Conservation (phyloP, 2,329 filamentous ascomycete genomes). For the Coniochaeta sp. region DNA sequence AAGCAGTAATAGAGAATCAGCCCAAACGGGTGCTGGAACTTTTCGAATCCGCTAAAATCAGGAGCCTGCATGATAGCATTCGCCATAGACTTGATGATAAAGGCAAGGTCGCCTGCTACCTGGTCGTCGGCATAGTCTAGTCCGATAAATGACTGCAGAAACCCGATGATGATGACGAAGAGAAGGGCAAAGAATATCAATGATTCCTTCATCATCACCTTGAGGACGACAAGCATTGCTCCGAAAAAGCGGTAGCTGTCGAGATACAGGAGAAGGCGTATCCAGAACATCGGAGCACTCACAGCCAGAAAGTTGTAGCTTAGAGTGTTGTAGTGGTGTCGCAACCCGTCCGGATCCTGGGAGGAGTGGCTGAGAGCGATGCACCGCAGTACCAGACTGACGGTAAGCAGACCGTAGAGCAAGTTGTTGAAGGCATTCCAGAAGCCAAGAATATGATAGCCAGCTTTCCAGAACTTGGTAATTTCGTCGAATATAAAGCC, state of each 20-base stretch:
- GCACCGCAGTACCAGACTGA: conserved; percentile 73
- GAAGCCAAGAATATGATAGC: conserved; percentile 83
- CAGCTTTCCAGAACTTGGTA: conserved; percentile 89
- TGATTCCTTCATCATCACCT: conserved; percentile 90
- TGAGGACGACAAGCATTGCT: conserved; percentile 93
- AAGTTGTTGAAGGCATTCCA: conserved; percentile 94
- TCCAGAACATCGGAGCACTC: conserved; percentile 95
- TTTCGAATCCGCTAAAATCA: conserved; percentile 82
- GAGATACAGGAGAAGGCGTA: conserved; percentile 81
- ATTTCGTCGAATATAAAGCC: conserved; percentile 86
- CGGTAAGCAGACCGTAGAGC: conserved; percentile 70
- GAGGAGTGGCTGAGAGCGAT: conserved; percentile 61
- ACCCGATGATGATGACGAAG: conserved; percentile 73
- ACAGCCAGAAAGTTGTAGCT: conserved; percentile 95
- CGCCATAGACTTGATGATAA: conserved; percentile 75
- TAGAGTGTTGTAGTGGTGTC: conserved; percentile 64
- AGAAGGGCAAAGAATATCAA: conserved; percentile 95
- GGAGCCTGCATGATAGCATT: conserved; percentile 90
- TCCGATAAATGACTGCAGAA: conserved; percentile 90
- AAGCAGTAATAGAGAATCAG: conserved; percentile 96
- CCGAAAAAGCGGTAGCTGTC: conserved; percentile 95
- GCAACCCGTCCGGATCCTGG: conserved; percentile 37
- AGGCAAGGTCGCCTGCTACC: conserved; percentile 57
- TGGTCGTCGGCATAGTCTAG: conserved; percentile 77
- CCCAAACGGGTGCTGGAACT: conserved; percentile 88